phyloP scores from a whole-genome alignment of 345 rosid species.

The Excoecaria cochinchinensis region DNA sequence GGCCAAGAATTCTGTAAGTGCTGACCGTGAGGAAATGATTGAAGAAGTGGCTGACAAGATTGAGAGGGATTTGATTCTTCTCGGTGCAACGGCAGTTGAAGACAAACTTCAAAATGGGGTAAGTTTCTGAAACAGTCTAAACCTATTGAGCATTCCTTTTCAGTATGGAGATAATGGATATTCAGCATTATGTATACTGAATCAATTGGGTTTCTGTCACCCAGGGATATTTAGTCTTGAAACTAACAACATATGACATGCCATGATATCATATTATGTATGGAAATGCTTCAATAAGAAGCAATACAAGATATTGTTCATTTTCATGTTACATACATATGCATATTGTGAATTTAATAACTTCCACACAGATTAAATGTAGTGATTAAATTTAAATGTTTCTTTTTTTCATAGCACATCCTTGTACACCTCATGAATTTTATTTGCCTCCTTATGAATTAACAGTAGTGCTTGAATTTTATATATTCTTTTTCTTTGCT shows the following conservation, averaged over 20 bases:
- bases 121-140: slow-evolving; percentile 17
- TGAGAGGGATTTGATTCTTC: slow-evolving; percentile 75
- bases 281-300: not conserved
- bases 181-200: not conserved
- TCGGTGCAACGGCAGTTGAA: slow-evolving; percentile 95
- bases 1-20: slow-evolving; percentile 63
- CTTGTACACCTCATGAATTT: not conserved
- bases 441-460: not conserved
- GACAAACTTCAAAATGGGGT: slow-evolving; percentile 99
- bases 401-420: not conserved
- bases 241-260: not conserved
- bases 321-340: slow-evolving; percentile 10
- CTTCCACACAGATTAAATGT: not conserved
- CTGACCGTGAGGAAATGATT: slow-evolving; percentile 65
- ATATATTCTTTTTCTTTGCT: not conserved
- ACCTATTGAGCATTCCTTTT: not conserved
- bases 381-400: not conserved
- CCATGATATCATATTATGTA: not conserved
- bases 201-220: not conserved
- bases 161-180: not conserved
- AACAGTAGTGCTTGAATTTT: not conserved
- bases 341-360: not conserved
- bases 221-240: not conserved
- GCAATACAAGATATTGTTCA: not conserved
- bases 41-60: slow-evolving; percentile 68